A percentile compares a stretch with the other conserved stretches of the same genome.
Evolutionary conservation across 257 asterid genomes (phyloP).

Genomic region (Solanum pennellii): DNA sequence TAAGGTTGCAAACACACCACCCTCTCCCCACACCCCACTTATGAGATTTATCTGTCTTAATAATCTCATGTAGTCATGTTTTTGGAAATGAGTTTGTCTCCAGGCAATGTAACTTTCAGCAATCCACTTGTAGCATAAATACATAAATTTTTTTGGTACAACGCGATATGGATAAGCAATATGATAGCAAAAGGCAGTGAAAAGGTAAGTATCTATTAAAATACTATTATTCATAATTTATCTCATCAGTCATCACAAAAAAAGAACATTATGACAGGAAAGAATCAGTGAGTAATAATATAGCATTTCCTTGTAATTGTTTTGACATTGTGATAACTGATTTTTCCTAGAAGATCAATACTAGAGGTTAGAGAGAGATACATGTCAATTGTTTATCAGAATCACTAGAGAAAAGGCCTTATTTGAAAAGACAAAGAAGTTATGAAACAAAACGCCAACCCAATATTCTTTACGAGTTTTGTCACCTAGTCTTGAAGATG

Average conservation of each 20-base stretch:
- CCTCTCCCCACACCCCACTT: not conserved
- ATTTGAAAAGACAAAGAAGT: not conserved
- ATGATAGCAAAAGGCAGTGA: not conserved
- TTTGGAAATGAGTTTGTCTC: slow-evolving; percentile 25
- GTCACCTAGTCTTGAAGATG: slow-evolving; percentile 16
- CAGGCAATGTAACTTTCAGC: slow-evolving; percentile 71
- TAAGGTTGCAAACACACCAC: not conserved
- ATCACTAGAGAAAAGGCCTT: not conserved
- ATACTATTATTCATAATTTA: not conserved
- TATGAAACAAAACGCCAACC: not conserved
- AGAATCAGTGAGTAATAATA: not conserved
- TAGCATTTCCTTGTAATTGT: not conserved
- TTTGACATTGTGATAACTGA: slow-evolving; percentile 46
- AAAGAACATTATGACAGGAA: not conserved
- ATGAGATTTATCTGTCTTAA: not conserved
- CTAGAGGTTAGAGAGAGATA: not conserved
- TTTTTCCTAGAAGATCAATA: slow-evolving; percentile 57
- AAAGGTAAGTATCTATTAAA: not conserved
- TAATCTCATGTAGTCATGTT: not conserved
- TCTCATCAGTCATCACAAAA: not conserved
- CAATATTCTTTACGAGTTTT: not conserved
- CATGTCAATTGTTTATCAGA: not conserved
- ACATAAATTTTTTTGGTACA: slow-evolving; percentile 74
- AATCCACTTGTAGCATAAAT: slow-evolving; percentile 64
- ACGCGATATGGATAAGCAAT: slow-evolving; percentile 1